phyloP scores from a whole-genome alignment of 305 asterid species.

The Ilex paraguariensis region DNA sequence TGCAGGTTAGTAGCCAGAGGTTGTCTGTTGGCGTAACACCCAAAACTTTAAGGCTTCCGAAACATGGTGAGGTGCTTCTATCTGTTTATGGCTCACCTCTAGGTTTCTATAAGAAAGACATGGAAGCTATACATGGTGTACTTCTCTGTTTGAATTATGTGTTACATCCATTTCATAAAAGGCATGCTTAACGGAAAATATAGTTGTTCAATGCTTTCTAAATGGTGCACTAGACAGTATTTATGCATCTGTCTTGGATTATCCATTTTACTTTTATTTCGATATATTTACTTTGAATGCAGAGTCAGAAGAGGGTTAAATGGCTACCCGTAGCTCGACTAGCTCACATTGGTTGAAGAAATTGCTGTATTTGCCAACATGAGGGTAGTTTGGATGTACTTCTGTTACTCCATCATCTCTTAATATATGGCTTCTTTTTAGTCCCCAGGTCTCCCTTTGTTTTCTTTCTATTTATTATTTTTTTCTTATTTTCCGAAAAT shows the following conservation, averaged over 20 bases:
- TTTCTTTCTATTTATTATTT: too few species aligned
- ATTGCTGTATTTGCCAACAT: too few species aligned
- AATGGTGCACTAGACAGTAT: not conserved
- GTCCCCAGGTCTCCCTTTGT: not conserved
- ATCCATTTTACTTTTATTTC: not conserved
- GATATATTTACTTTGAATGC: slow-evolving; percentile 17
- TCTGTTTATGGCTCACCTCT: slow-evolving; percentile 94
- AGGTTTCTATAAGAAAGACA: slow-evolving; percentile 86
- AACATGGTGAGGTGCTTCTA: slow-evolving; percentile 82
- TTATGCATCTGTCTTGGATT: too few species aligned
- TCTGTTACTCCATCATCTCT: too few species aligned
- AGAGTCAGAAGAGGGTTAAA: slow-evolving; percentile 64
- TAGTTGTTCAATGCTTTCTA: not conserved
- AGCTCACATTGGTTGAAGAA: not conserved
- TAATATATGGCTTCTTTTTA: too few species aligned
- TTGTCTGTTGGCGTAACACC: slow-evolving; percentile 80
- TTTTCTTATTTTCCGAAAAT: too few species aligned
- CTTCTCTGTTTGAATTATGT: slow-evolving; percentile 2
- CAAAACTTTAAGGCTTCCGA: slow-evolving; percentile 68
- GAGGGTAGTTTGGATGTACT: too few species aligned
- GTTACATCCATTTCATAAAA: slow-evolving; percentile 1
- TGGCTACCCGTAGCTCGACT: not conserved
- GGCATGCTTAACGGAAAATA: not conserved
- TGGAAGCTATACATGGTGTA: slow-evolving; percentile 88
- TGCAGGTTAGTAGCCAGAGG: slow-evolving; percentile 56